These are phyloP conservation scores for Barnettozyma hawaiiensis DNA, from an alignment of 1,139 yeast species.

Conservation along the genomic window DNA sequence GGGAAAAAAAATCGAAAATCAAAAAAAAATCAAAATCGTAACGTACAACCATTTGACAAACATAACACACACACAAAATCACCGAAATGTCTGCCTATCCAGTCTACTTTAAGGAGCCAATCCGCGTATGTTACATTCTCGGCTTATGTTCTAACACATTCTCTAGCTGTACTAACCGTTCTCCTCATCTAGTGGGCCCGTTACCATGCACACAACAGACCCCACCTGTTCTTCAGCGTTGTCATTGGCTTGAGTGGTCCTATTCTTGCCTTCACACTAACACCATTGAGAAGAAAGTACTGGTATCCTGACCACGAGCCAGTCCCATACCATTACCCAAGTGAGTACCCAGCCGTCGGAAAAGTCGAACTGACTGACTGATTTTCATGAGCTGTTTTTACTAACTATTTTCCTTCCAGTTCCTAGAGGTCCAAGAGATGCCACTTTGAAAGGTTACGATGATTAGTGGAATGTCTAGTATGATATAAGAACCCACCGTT, in stretches of 20 bases:
- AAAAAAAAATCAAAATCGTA: too few relatives aligned
- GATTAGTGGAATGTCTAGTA: slow-evolving; percentile 31
- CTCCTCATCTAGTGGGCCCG: slow-evolving; percentile 55
- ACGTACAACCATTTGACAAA: too few relatives aligned
- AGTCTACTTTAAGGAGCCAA: slow-evolving; percentile 54
- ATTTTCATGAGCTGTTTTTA: background rate
- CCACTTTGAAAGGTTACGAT: slow-evolving; percentile 47
- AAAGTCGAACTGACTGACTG: too few relatives aligned
- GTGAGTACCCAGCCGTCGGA: too few relatives aligned
- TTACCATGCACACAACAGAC: slow-evolving; percentile 73
- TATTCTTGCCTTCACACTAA: slow-evolving; percentile 47
- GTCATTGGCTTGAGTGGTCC: slow-evolving; percentile 68
- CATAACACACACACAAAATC: background rate
- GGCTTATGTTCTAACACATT: background rate
- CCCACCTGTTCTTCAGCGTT: slow-evolving; percentile 70
- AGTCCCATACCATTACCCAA: slow-evolving; percentile 65
- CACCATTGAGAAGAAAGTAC: slow-evolving; percentile 69
- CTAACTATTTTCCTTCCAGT: slow-evolving; percentile 22
- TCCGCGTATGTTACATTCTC: slow-evolving; percentile 45
- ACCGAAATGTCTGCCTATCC: slow-evolving; percentile 36
- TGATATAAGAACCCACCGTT: background rate
- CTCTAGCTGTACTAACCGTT: background rate
- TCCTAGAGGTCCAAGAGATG: slow-evolving; percentile 51
- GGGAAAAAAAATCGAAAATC: background rate
- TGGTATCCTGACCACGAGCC: slow-evolving; percentile 64